phyloP scores from a whole-genome alignment of 2,329 filamentous ascomycete genomes.

The Fusarium setosum region DNA sequence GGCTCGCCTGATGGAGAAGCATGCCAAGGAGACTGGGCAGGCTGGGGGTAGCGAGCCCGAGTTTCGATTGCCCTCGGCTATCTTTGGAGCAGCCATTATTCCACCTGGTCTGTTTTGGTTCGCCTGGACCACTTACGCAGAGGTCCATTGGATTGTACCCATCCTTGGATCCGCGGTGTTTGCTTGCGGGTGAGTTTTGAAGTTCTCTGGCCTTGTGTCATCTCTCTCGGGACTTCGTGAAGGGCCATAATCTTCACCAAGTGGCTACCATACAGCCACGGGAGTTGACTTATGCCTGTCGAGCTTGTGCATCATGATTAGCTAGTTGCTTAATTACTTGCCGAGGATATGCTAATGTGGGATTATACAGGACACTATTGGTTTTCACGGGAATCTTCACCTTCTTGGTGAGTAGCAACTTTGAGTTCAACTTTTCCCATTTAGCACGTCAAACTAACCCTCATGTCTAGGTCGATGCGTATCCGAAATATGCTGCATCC shows the following conservation, averaged over 20 bases:
- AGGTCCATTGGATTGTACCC: slow-evolving; percentile 31
- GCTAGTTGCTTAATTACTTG: too few species aligned
- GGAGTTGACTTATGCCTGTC: too few species aligned
- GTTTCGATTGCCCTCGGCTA: slow-evolving; percentile 17
- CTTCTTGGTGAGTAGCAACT: slow-evolving; percentile 26
- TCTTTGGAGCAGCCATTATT: slow-evolving; percentile 23
- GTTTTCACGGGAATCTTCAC: slow-evolving; percentile 31
- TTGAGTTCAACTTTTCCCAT: too few species aligned
- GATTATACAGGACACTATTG: slow-evolving; percentile 7
- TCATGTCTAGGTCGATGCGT: slow-evolving; percentile 22
- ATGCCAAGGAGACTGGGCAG: slow-evolving; percentile 20
- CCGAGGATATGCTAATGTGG: too few species aligned
- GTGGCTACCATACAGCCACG: too few species aligned
- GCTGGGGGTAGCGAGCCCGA: slow-evolving; percentile 23
- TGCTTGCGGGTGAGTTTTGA: slow-evolving; percentile 31
- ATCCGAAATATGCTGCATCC: slow-evolving; percentile 33
- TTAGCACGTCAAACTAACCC: background rate
- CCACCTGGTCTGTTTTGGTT: slow-evolving; percentile 33
- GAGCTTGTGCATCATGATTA: too few species aligned
- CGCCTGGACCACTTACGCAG: slow-evolving; percentile 22
- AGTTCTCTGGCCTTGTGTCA: background rate
- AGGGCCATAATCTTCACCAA: too few species aligned
- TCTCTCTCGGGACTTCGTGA: background rate
- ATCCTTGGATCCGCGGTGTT: slow-evolving; percentile 29
- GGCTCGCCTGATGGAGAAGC: background rate